Evolutionary conservation across 139 green algal species (phyloP), one percentile per base, ranked within the genome.

Genomic region (Coccomyxa sp.): DNA sequence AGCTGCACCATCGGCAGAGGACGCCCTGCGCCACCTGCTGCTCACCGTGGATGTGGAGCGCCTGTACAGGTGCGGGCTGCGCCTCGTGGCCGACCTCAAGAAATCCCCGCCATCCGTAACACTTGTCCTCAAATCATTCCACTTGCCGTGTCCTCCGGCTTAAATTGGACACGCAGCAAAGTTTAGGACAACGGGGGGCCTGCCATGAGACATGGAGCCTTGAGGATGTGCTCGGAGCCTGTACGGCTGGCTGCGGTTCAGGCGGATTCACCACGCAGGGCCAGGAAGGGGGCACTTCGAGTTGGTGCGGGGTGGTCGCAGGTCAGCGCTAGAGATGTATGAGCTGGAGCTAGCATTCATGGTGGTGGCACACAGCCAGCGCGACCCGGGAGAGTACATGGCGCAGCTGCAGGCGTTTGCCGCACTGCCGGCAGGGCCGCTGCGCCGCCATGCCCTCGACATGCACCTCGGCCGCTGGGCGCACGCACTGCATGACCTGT

Each of bases 281-380:
- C 7, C 38, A 51, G 38, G 38, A 51, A 51, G 7, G 7, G 38
- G 38, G 38, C 38, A 51, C 38, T 7, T 51, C 38, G 38, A 51
- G 7, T 51, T 51, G 38, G 7, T 51, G 38, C 7, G 38, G 38
- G 7, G 38, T 51, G 38, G 1, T 11, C 79, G 76, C 81, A 88
- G 86, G n/a, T 87, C 90, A 0, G 96, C 96, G 0, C 88, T 99
- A 57, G 95, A 92, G 13, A 87, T 95, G 84, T 98, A 99, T 82
- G 95, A 99, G 80, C 81, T 98, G 77, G 86, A 92, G 58, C 82
- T 99, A 71, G 96, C 96, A 0, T 98, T 97, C 88, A 96, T 98
- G 92, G 95, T 98, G 63, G 91, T 96, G 16, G 86, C 89, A 0
- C 82, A 94, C 84, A 90, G 87, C 67, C 91, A 97, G 85, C 92